These are phyloP conservation scores for Suhomyces faveliae DNA, from an alignment of 805 yeast genomes.

Conservation along the genomic window DNA sequence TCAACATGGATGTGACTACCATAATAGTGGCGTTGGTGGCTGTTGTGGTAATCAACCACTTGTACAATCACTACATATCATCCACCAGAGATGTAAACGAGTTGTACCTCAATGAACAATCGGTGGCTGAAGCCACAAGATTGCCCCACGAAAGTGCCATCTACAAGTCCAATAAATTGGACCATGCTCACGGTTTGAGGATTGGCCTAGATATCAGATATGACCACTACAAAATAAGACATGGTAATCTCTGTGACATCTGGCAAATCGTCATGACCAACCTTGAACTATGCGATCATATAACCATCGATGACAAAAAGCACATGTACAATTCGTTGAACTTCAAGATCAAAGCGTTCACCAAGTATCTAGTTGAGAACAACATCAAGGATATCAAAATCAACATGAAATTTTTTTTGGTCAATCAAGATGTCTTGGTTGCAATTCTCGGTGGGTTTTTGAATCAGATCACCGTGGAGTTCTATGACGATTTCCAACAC, in stretches of 20 bases:
- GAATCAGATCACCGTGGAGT: constrained; percentile 39
- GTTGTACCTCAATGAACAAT: constrained; percentile 59
- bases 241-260: constrained; percentile 73
- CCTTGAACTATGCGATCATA: constrained; percentile 17
- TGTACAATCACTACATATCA: constrained; percentile 26
- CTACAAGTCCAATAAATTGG: constrained; percentile 71
- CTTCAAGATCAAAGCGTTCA: constrained; percentile 23
- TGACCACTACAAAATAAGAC: constrained; percentile 61
- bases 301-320: constrained; percentile 22
- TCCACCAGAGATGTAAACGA: constrained; percentile 55
- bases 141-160: constrained; percentile 68
- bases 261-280: constrained; percentile 54
- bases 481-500: constrained; percentile 26
- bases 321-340: constrained; percentile 25
- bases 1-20: constrained; percentile 4
- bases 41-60: constrained; percentile 16
- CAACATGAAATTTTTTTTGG: constrained; percentile 22
- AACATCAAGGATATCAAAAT: constrained; percentile 24
- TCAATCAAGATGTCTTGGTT: constrained; percentile 32
- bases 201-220: constrained; percentile 66
- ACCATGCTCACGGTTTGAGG: constrained; percentile 62
- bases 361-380: constrained; percentile 15
- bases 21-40: constrained; percentile 19
- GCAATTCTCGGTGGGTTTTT: constrained; percentile 46
- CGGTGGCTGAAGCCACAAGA: constrained; percentile 65